phyloP scores from a whole-genome alignment of 495 filamentous ascomycete species.

The Alectoria sarmentosa region DNA sequence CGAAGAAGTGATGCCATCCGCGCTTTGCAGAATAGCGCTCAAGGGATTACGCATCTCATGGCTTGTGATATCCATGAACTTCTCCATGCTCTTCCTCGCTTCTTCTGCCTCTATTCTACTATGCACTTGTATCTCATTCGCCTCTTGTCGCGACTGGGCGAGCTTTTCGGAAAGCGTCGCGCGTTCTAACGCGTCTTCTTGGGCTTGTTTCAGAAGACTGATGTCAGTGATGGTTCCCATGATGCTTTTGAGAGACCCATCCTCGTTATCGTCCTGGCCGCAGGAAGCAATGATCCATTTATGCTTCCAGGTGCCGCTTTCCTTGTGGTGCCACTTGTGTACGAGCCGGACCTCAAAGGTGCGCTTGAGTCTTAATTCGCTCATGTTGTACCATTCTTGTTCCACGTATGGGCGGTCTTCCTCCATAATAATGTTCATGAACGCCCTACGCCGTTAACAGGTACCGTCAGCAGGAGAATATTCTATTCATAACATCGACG shows the following conservation, averaged over 20 bases:
- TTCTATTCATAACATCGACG: too few species aligned
- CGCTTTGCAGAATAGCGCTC: constrained; percentile 70
- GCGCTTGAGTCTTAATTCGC: constrained; percentile 15
- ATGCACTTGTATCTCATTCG: neutral
- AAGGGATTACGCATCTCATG: constrained; percentile 83
- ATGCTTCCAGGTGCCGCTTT: neutral
- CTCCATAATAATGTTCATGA: neutral
- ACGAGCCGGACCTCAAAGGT: constrained; percentile 40
- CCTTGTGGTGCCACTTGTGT: constrained; percentile 57
- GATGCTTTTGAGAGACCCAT: constrained; percentile 55
- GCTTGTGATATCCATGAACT: constrained; percentile 81
- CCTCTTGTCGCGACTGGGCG: neutral
- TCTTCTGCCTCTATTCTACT: constrained; percentile 54
- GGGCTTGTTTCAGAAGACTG: constrained; percentile 36
- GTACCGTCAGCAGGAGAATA: neutral
- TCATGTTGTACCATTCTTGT: constrained; percentile 11
- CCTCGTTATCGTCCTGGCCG: constrained; percentile 53
- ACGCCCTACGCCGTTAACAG: neutral
- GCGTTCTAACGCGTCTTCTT: constrained; percentile 36
- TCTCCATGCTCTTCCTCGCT: constrained; percentile 61
- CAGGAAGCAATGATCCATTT: constrained; percentile 49
- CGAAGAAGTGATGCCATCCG: constrained; percentile 60
- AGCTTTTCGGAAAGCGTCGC: neutral
- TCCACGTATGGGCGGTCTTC: neutral
- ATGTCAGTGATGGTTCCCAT: constrained; percentile 54